A percentile compares a stretch with the other conserved stretches of the same genome.
phyloP scores from a whole-genome alignment of 441 rosid genomes.

The Adansonia madagascariensis region DNA sequence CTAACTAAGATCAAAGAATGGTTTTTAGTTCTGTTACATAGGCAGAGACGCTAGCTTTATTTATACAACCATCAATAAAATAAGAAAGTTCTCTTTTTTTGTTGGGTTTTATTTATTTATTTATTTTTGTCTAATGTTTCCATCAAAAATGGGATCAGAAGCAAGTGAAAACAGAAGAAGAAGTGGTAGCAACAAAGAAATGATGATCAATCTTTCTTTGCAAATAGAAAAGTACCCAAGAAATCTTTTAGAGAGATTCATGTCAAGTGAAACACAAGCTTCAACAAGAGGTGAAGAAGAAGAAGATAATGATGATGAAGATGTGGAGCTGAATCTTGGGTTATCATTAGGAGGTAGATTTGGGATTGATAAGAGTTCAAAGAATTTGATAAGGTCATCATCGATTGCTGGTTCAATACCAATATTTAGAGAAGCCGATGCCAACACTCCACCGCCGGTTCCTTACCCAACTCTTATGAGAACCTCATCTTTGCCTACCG shows the following conservation, averaged over 20 bases:
- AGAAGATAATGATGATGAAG: slow-evolving; percentile 43
- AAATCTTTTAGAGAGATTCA: slow-evolving; percentile 77
- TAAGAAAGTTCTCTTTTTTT: background rate
- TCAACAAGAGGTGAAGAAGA: slow-evolving; percentile 31
- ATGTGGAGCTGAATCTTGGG: slow-evolving; percentile 84
- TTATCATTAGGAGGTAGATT: slow-evolving; percentile 86
- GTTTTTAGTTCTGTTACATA: slow-evolving; percentile 23
- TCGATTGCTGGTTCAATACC: slow-evolving; percentile 70
- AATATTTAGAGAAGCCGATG: slow-evolving; percentile 44
- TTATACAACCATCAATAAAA: background rate
- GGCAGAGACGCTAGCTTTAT: background rate
- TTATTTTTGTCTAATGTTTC: background rate
- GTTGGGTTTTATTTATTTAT: background rate
- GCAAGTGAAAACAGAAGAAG: slow-evolving; percentile 44
- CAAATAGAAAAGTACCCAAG: slow-evolving; percentile 65
- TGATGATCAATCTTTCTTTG: slow-evolving; percentile 51
- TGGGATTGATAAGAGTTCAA: slow-evolving; percentile 74
- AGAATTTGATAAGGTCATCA: slow-evolving; percentile 67
- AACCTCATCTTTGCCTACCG: slow-evolving; percentile 81
- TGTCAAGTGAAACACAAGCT: slow-evolving; percentile 37
- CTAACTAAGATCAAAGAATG: slow-evolving; percentile 40
- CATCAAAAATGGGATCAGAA: slow-evolving; percentile 48
- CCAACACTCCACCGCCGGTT: background rate
- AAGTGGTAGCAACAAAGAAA: slow-evolving; percentile 47
- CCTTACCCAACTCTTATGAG: slow-evolving; percentile 56